A percentile compares a stretch with the other conserved stretches of the same genome.
phyloP scores from a whole-genome alignment of 2,329 filamentous ascomycete species.

The Colletotrichum acutatum region DNA sequence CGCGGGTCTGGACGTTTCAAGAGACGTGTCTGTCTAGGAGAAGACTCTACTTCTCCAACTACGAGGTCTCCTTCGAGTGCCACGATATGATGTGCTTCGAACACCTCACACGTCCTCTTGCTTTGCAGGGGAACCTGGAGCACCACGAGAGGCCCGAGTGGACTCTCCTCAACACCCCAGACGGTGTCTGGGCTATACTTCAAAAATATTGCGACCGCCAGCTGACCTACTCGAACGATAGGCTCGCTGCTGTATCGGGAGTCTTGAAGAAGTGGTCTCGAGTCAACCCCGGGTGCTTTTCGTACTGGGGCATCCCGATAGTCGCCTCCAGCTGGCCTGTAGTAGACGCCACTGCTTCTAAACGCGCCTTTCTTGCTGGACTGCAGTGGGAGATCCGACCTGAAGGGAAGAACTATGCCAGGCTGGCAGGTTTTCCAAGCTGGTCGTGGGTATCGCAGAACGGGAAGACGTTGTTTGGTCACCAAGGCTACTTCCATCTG shows the following conservation, averaged over 20 bases:
- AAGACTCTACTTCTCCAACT: conserved; percentile 50
- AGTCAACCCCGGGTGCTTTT: conserved; percentile 1
- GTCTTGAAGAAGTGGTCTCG: background rate
- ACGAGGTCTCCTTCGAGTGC: conserved; percentile 54
- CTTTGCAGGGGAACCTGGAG: background rate
- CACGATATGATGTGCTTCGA: conserved; percentile 51
- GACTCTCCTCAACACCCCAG: conserved; percentile 3
- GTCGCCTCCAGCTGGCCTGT: background rate
- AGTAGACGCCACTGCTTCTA: background rate
- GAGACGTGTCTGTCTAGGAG: conserved; percentile 50
- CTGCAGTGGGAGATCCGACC: background rate
- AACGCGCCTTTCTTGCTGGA: background rate
- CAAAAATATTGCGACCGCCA: background rate
- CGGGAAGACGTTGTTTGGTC: background rate
- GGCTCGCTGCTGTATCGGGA: background rate
- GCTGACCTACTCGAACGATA: background rate
- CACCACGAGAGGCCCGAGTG: conserved; percentile 7
- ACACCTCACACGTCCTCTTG: conserved; percentile 24
- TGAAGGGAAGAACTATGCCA: background rate
- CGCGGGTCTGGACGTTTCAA: conserved; percentile 53
- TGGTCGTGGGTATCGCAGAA: conserved; percentile 11
- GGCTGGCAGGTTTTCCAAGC: background rate
- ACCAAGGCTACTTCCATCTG: background rate
- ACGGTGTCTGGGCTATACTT: conserved; percentile 12
- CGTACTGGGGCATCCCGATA: conserved; percentile 11